These are phyloP conservation scores for Boletus sp. DNA, from an alignment of 768 basidiomycete genomes.

Conservation along the genomic window DNA sequence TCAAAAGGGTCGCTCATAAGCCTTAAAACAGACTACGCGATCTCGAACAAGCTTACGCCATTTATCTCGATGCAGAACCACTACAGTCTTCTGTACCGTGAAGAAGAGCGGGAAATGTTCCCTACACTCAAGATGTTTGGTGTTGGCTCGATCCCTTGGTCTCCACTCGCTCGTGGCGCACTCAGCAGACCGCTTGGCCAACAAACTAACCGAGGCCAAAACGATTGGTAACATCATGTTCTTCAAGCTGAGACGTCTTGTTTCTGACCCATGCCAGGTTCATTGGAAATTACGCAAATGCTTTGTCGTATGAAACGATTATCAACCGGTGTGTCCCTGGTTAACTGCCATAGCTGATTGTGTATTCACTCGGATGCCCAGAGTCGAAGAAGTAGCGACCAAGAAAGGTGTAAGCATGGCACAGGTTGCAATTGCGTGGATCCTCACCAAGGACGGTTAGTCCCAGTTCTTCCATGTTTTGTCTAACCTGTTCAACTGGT, in stretches of 20 bases:
- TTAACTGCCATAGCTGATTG: too few relatives aligned
- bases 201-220: conserved; percentile 24
- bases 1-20: background rate
- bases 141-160: conserved; percentile 46
- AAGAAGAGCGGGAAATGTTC: conserved; percentile 60
- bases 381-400: conserved; percentile 40
- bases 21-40: conserved; percentile 35
- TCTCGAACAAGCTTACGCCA: conserved; percentile 42
- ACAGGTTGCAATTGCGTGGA: conserved; percentile 42
- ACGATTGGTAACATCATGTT: conserved; percentile 19
- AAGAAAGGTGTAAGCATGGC: conserved; percentile 40
- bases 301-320: conserved; percentile 26
- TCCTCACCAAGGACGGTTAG: conserved; percentile 30
- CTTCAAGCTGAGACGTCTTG: background rate
- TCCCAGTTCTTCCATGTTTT: background rate
- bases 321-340: conserved; percentile 22
- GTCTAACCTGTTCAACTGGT: background rate
- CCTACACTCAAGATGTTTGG: conserved; percentile 47
- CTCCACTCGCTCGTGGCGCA: conserved; percentile 38
- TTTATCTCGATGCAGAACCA: conserved; percentile 69
- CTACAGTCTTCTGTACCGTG: conserved; percentile 53
- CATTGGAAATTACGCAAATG: conserved; percentile 21
- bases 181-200: conserved; percentile 34
- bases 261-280: conserved; percentile 21
- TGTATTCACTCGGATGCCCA: conserved; percentile 5